Base-by-base conservation (phyloP, 768 basidiomycete species). In the Leccinum aurantiacum region DNA sequence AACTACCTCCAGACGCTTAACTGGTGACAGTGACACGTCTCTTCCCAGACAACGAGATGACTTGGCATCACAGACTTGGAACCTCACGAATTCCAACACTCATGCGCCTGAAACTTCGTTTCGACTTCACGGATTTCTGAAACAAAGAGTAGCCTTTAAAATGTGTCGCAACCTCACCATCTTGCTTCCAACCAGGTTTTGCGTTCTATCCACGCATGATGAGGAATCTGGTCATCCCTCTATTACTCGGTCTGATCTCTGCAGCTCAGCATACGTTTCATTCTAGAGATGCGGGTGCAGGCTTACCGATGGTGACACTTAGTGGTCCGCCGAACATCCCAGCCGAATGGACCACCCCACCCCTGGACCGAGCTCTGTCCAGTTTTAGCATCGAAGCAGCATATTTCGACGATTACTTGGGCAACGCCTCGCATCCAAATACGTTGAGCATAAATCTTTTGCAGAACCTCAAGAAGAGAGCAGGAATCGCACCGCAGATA, bases 341-440 rank as follows among this genome's bases (percentile, higher is more conserved):
- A 7, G 55, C 56, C 3, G 76, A 77, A 58, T 63, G 65, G 64
- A 81, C 81, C 0, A 83, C 82, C 3, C 74, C 77, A 15, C 61
- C 67, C 10, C 68, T 84, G 6, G 69, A 79, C 57, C 82, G 80
- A 1, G 71, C 80, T 10, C 70, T 84, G 24, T 80, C 76, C 24
- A 82, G 81, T 57, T 84, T 84, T 69, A 83, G 81, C 62, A 79
- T 84, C 54, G 82, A 84, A 70, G 83, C 80, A 0, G 82, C 81
- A 1, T 83, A 79, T 62, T 82, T 83, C 58, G 79, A 80, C 52
- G 77, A 77, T 56, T 83, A 78, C 61, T 65, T 82, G 9, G 83
- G 82, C 9, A 84, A 84, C 59, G 64, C 63, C 8, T 72, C 77
- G 25, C 59, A 67, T 54, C 81, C 81, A 1, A 83, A 82, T 60